Base-by-base conservation (phyloP, 2,329 filamentous ascomycete species). In the Beauveria brongniartii region DNA sequence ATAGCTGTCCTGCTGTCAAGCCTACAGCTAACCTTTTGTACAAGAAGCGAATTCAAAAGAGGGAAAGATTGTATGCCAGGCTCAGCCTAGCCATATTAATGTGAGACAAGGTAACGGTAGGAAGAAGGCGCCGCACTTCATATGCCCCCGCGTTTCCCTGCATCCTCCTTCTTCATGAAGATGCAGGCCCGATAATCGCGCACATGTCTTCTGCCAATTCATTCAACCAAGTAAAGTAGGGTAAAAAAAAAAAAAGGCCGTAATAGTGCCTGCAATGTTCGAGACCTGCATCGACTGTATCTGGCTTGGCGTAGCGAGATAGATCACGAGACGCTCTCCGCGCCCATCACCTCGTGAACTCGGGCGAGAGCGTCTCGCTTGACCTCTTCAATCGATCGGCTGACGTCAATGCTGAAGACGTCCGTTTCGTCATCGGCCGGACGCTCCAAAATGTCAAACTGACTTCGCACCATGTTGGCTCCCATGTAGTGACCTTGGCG, bases 401-500 rank as follows among this genome's bases (percentile, higher is more conserved):
- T 84, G 60, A 89, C 87, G 70, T 92, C 87, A 62, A 93, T 78
- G 59, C 78, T 84, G 64, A 92, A 80, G 63, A 90, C 87, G 73
- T 94, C 90, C 24, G 74, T 80, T 70, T 92, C 89, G 60, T 90
- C 84, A 51, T 76, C 74, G 56, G 80, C 80, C 0, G 94, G 94
- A 64, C 88, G 85, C 76, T 99, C 93, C n/a, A 99, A 82, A 57
- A 86, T 88, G 64, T 87, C 84, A 66, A 97, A 89, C 72, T 99
- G 94, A 75, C 91, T 96, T 69, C 89, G 87, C 9, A 99, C 92
- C 93, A 99, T 97, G 69, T 85, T 84, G 67, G 91, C 89, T 68
- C 94, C 93, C 92, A 99, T 97, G 75, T 94, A 99, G 73, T 99
- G 94, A 57, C 86, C 86, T 75, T 92, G 77, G 66, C 94, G 84